These are phyloP conservation scores for Trichoderma sp. DNA, from an alignment of 2,329 filamentous ascomycete species.

Conservation along the genomic window DNA sequence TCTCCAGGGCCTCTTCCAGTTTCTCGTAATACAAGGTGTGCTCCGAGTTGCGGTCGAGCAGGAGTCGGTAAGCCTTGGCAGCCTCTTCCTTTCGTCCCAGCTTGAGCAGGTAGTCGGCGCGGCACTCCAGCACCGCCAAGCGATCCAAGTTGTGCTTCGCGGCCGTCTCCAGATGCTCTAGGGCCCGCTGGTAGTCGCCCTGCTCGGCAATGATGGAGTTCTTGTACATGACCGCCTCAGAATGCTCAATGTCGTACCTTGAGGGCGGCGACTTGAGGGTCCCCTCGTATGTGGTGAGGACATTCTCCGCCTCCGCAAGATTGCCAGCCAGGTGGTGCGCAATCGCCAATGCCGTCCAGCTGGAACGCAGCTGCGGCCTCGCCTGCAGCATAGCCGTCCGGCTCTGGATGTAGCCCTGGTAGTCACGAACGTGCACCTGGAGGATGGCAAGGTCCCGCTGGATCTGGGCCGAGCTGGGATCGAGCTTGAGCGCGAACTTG, in stretches of 20 bases:
- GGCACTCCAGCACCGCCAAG: constrained; percentile 80
- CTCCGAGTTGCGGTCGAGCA: constrained; percentile 87
- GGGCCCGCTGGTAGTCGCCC: constrained; percentile 77
- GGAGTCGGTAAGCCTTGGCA: constrained; percentile 73
- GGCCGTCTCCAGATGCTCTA: constrained; percentile 81
- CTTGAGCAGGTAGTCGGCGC: constrained; percentile 79
- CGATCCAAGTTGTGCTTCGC: constrained; percentile 81
- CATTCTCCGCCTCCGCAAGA: constrained; percentile 82
- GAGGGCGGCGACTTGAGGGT: constrained; percentile 81
- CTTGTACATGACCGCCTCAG: constrained; percentile 92
- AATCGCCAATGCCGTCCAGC: constrained; percentile 96
- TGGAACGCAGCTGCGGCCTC: constrained; percentile 79
- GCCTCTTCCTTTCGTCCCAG: constrained; percentile 80
- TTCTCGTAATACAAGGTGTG: constrained; percentile 83
- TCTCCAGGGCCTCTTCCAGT: constrained; percentile 68
- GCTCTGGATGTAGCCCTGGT: constrained; percentile 88
- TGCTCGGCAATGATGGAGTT: constrained; percentile 91
- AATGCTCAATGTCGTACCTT: constrained; percentile 84
- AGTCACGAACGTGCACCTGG: constrained; percentile 96
- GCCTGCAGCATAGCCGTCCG: constrained; percentile 84
- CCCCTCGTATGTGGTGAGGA: constrained; percentile 88
- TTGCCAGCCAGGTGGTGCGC: constrained; percentile 91
- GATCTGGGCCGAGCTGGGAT: constrained; percentile 93
- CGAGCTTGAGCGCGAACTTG: constrained; percentile 88
- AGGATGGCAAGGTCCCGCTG: constrained; percentile 90